Conservation (phyloP, 1,284 basidiomycete genomes). For the Cryptococcus wingfieldii region DNA sequence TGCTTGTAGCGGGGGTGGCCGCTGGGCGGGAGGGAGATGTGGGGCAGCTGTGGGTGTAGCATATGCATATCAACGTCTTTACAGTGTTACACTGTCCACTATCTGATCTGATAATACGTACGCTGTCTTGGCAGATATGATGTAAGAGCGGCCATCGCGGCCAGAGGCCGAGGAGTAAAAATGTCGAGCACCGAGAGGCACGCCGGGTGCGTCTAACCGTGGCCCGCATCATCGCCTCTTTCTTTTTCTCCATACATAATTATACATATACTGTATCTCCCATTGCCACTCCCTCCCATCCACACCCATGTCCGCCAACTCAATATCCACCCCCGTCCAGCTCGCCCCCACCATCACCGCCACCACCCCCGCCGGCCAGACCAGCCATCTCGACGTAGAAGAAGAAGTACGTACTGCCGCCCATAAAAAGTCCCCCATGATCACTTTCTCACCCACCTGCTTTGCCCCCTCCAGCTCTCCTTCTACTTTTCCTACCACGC, state of each 20-base stretch:
- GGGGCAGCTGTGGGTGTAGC: slow-evolving; percentile 9
- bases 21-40: not conserved
- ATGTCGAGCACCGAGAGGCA: too few relatives aligned
- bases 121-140: not conserved
- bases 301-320: too few relatives aligned
- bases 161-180: too few relatives aligned
- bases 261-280: too few relatives aligned
- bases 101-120: not conserved
- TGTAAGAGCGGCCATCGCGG: too few relatives aligned
- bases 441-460: not conserved
- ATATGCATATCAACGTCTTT: not conserved
- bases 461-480: slow-evolving; percentile 56
- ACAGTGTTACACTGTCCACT: too few relatives aligned
- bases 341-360: too few relatives aligned
- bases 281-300: too few relatives aligned
- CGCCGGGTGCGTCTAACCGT: too few relatives aligned
- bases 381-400: slow-evolving; percentile 25
- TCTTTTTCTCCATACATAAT: too few relatives aligned
- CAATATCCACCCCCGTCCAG: too few relatives aligned
- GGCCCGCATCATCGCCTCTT: too few relatives aligned
- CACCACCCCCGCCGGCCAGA: not conserved
- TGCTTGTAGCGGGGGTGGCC: slow-evolving; percentile 40
- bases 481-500: slow-evolving; percentile 88
- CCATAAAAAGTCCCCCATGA: not conserved
- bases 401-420: slow-evolving; percentile 25